These are phyloP conservation scores for Mariannaea sp. DNA, from an alignment of 2,329 filamentous ascomycete species.

Conservation along the genomic window DNA sequence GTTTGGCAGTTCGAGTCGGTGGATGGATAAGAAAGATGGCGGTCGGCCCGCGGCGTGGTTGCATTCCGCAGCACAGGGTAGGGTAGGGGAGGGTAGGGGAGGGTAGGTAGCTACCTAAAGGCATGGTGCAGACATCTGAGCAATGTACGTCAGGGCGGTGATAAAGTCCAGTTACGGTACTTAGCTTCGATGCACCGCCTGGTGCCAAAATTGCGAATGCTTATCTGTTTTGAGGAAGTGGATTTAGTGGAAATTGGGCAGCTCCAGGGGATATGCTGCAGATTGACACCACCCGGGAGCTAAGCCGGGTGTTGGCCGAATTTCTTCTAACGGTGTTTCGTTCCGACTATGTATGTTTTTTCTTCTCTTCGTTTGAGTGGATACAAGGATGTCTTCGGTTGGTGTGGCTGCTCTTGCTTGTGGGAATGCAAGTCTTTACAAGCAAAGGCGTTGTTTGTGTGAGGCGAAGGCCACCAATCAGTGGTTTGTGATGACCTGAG, in stretches of 20 bases:
- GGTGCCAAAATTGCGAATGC: conserved; percentile 5
- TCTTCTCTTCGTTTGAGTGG: neutral
- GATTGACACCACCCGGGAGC: conserved; percentile 19
- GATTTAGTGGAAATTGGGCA: conserved; percentile 5
- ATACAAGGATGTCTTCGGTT: neutral
- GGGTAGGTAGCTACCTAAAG: no score
- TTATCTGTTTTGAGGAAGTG: conserved; percentile 10
- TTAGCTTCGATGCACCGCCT: no score
- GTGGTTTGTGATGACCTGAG: no score
- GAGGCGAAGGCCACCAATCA: no score
- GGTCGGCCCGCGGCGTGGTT: conserved; percentile 13
- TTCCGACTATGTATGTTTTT: neutral
- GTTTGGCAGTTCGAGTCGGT: conserved; percentile 28
- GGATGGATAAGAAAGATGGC: conserved; percentile 29
- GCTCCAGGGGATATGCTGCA: conserved; percentile 2
- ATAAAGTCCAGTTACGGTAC: no score
- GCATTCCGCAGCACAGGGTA: conserved; percentile 13
- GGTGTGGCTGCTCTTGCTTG: no score
- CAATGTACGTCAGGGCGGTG: no score
- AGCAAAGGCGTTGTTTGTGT: no score
- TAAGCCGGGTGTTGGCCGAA: conserved; percentile 13
- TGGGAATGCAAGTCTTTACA: no score
- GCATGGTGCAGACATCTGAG: no score
- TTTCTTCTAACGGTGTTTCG: neutral
- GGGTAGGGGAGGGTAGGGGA: no score